A percentile compares a stretch with the other conserved stretches of the same genome.
Evolutionary conservation across 768 basidiomycete species (phyloP).

Genomic region (Leucocoprinus leucothites): DNA sequence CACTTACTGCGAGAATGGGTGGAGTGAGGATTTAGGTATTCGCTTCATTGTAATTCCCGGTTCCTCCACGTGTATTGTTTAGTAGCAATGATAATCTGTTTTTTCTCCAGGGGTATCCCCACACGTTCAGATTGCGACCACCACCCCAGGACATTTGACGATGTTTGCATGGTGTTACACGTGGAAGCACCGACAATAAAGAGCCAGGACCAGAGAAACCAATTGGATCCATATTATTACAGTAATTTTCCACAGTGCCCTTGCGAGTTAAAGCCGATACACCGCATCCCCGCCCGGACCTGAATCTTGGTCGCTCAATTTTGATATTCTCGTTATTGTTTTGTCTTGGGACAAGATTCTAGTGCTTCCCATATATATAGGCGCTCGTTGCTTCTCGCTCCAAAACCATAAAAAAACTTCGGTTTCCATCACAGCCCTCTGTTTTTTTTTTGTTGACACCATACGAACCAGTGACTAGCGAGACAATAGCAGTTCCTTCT

Average conservation of each 20-base stretch:
- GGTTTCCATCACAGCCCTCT: background rate
- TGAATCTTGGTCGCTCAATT: no score
- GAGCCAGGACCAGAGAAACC: no score
- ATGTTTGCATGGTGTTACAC: no score
- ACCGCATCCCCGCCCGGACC: no score
- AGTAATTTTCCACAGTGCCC: no score
- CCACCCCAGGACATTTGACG: no score
- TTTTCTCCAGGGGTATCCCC: background rate
- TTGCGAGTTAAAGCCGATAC: no score
- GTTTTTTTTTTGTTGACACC: conserved; percentile 1
- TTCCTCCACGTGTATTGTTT: background rate
- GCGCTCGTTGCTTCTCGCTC: background rate
- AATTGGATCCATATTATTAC: no score
- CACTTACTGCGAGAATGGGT: conserved; percentile 49
- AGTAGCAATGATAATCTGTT: background rate
- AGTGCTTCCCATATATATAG: no score
- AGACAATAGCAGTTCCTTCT: background rate
- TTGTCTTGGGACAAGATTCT: no score
- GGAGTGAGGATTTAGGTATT: conserved; percentile 20
- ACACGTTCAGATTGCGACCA: background rate
- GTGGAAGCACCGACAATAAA: no score
- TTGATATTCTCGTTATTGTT: no score
- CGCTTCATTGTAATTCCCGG: background rate
- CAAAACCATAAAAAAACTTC: background rate
- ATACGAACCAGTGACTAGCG: background rate